phyloP scores from a whole-genome alignment of 495 filamentous ascomycete genomes.

The Daldinia concentrica region DNA sequence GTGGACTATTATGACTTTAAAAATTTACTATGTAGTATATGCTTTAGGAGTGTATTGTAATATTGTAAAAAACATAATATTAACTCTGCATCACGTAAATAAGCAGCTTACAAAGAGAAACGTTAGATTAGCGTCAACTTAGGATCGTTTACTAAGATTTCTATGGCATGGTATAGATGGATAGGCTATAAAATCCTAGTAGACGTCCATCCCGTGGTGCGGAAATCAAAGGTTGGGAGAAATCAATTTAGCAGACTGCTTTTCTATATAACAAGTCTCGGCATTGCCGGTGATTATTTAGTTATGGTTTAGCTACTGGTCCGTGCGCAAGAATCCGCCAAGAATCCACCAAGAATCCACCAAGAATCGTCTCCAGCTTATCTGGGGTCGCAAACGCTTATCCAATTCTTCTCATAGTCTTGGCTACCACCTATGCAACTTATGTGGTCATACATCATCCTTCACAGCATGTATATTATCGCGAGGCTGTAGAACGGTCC shows the following conservation, averaged over 20 bases:
- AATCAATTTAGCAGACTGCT: not conserved
- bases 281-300: not conserved
- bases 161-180: no score
- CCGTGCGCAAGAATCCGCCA: not conserved
- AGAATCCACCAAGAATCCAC: not conserved
- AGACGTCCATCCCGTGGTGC: not conserved
- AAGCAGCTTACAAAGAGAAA: not conserved
- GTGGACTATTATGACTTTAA: not conserved
- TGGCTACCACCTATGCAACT: not conserved
- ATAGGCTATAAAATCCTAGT: not conserved
- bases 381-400: not conserved
- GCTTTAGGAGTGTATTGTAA: no score
- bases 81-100: not conserved
- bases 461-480: constrained; percentile 10
- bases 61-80: no score
- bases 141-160: not conserved
- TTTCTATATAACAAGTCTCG: not conserved
- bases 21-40: not conserved
- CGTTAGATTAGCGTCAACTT: not conserved
- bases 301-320: not conserved
- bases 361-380: not conserved
- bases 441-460: not conserved
- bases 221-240: not conserved
- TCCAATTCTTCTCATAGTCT: not conserved
- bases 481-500: constrained; percentile 25